These are phyloP conservation scores for Cyclotella baltica DNA, from an alignment of 108 stramenopile genomes.

Conservation along the genomic window DNA sequence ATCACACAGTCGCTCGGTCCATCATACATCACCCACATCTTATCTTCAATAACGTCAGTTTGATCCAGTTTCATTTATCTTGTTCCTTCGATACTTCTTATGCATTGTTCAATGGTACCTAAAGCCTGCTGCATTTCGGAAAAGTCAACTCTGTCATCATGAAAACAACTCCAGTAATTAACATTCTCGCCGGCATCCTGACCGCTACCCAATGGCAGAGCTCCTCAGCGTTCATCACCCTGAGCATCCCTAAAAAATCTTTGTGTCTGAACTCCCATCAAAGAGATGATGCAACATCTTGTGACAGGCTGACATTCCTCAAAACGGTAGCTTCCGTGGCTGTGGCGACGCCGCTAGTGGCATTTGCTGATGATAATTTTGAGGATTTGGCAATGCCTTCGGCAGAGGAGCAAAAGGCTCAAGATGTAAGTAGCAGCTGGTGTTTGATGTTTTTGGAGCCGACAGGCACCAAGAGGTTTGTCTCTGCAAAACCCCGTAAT, in stretches of 20 bases:
- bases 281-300: slow-evolving; percentile 1
- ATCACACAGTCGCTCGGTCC: too few relatives aligned
- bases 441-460: background rate
- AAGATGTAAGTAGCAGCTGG: slow-evolving; percentile 56
- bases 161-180: background rate
- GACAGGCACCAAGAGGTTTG: too few relatives aligned
- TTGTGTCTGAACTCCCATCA: background rate
- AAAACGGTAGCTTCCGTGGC: slow-evolving; percentile 25
- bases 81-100: too few relatives aligned
- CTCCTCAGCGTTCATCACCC: slow-evolving; percentile 6
- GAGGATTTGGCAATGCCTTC: slow-evolving; percentile 84
- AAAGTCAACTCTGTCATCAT: background rate
- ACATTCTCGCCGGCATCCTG: background rate
- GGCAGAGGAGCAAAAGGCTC: slow-evolving; percentile 58
- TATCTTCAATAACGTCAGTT: too few relatives aligned
- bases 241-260: background rate
- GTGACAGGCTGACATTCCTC: slow-evolving; percentile 40
- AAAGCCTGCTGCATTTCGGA: too few relatives aligned
- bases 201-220: slow-evolving; percentile 1
- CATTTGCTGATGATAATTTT: slow-evolving; percentile 40
- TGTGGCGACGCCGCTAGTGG: slow-evolving; percentile 6
- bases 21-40: too few relatives aligned
- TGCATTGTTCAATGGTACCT: too few relatives aligned
- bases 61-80: too few relatives aligned
- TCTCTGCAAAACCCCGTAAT: slow-evolving; percentile 37